phyloP scores from a whole-genome alignment of 148 eudicot genomes.

The Nyssa sinensis region DNA sequence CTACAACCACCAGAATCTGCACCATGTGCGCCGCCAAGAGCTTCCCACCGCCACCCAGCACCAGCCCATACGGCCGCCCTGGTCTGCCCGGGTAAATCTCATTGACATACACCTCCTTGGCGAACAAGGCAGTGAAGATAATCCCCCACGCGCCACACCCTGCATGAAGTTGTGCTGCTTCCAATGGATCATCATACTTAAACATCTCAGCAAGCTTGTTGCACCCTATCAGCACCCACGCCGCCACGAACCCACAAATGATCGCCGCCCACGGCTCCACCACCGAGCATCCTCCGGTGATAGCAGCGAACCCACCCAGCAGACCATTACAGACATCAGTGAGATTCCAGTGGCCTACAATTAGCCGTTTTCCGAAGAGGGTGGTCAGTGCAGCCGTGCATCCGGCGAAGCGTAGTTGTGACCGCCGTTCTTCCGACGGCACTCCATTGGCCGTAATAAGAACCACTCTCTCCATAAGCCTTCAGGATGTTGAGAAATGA shows the following conservation, averaged over 20 bases:
- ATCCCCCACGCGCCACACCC: conserved; percentile 50
- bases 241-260: conserved; percentile 24
- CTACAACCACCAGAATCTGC: conserved; percentile 27
- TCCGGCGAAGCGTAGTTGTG: conserved; percentile 49
- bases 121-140: conserved; percentile 38
- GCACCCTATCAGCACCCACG: conserved; percentile 19
- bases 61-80: conserved; percentile 27
- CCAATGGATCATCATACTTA: conserved; percentile 25
- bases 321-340: conserved; percentile 35
- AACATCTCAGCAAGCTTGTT: conserved; percentile 20
- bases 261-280: conserved; percentile 26
- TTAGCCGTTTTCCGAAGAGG: conserved; percentile 32
- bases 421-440: conserved; percentile 46
- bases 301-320: conserved; percentile 32
- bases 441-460: conserved; percentile 53
- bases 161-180: conserved; percentile 29
- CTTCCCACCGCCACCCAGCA: conserved; percentile 43
- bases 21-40: conserved; percentile 36
- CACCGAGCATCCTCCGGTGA: conserved; percentile 25
- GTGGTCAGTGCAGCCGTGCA: conserved; percentile 50
- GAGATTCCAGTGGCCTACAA: conserved; percentile 31
- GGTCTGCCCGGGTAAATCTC: conserved; percentile 31
- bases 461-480: conserved; percentile 29
- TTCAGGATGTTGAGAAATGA: conserved; percentile 41
- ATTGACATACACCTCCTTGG: conserved; percentile 32